Base-by-base conservation (phyloP, 352 stramenopile genomes). In the Phytophthora idaei region DNA sequence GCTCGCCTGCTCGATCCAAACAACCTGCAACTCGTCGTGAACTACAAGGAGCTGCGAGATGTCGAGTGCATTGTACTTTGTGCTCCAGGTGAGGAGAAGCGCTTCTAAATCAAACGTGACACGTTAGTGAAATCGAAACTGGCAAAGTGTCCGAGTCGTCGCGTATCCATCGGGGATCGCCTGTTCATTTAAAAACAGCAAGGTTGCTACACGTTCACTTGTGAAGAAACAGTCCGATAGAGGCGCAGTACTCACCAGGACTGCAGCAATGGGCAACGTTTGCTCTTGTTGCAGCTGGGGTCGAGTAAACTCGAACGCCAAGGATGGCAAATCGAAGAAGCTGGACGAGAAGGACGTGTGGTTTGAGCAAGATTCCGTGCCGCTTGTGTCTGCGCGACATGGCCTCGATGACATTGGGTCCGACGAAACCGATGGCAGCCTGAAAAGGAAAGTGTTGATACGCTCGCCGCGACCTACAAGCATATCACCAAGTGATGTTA, bases 11-110 rank as follows among this genome's bases (percentile, higher is more conserved):
- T 94, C 31, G 82, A 90, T 27, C 87, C 87, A 21, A 78, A 58
- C 29, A 90, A 93, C 58, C 79, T 87, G 0, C 64, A 81, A 56
- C 73, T 96, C 2, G 80, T 90, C 10, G 71, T 94, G 66, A 93
- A 94, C 56, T 96, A 94, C 69, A 90, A 87, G 47, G 79, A 89
- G 66, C 62, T 94, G 49, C 74, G 74, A 12, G 76, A 88, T 44
- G 90, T 75, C 15, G 81, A 93, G 42, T 94, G 87, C 61, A 67
- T 94, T 57, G 73, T 90, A 5, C 67, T 93, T 0, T 94, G 87
- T 28, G 62, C 71, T 15, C 81, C 83, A 51, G 87, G 87, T 8
- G 46, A 92, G 41, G 87, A 94, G 57, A 83, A 81, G 56, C 61
- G 51, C 32, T 71, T 68, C 42, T 71, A 69, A 61, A 66, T 59